Base-by-base conservation (phyloP, 495 filamentous ascomycete species). In the Cudoniella acicularis region DNA sequence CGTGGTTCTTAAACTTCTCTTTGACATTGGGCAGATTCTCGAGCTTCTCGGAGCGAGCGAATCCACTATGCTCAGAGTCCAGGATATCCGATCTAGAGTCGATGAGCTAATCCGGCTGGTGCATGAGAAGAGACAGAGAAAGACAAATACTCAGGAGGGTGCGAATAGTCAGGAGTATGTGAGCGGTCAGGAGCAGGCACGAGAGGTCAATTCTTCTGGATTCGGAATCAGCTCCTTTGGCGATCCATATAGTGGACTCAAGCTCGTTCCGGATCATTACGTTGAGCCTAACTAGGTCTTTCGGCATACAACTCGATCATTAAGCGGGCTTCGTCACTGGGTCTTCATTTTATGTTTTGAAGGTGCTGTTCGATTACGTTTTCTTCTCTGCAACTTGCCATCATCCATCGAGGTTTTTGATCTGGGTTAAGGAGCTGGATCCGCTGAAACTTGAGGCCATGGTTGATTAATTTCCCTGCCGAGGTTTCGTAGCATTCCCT, bases 1-100 rank as follows among this genome's bases (percentile, higher is more conserved):
- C 40, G 74, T 74, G 13, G 73, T 86, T 53, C 73, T 75, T 45
- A 83, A 83, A 64, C 77, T 83, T 50, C 61, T 84, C 50, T 71
- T 73, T 27, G 82, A 84, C 46, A 75, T 75, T 49, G 72, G 76
- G 10, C 73, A 75, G 59, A 72, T 84, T 24, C 71, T 84, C 11
- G 76, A 80, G 22, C 75, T 85, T 70, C 73, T 85, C 10, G 75
- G 77, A 23, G 81, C 78, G 8, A 21, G 10, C 26, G 61, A 64
- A 13, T 21, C 52, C 17, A 24, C 62, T 16, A 36, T 67, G 51
- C 22, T 56, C 18, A 30, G 61, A 49, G 52, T 66, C 40, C 60
- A 63, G 42, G 42, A 63, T 25, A 59, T 63, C 30, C 52, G 60
- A 20, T 26, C 46, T n/a, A 21, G 42, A 8, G 46, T 48, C 10